Evolutionary conservation across 257 asterid species (phyloP), one percentile per base, ranked within the genome.

Genomic region (Nicotiana undulata): DNA sequence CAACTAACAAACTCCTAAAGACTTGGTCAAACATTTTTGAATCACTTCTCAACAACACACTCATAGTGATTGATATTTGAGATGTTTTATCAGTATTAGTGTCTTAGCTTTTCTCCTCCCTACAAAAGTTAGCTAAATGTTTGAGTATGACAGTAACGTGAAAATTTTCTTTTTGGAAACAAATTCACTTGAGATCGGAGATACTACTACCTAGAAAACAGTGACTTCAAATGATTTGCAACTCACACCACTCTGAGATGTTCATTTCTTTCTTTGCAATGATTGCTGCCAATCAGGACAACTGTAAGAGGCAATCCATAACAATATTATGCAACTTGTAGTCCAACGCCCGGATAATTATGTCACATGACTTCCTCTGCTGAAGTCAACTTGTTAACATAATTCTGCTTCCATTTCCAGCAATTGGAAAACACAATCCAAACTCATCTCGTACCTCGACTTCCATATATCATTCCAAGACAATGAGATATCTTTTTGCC

Each of bases 401-500:
- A 34, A 80, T 32, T 80, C 78, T 12, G 31, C 56, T n/a, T 53
- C 78, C 77, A 29, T 4, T 80, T 68, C 74, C 67, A 28, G 52
- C 76, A 24, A 12, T 26, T 46, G 77, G 82, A 51, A 49, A 51
- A 26, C 32, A 52, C 0, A 4, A 46, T 46, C n/a, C 32, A 4
- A 80, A 67, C 34, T 52, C 31, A 26, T 58, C 20, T 29, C 67
- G 31, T 0, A 18, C 44, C 15, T 55, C 20, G 2, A 65, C 67
- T 17, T 66, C 64, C 82, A 79, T 0, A 51, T 52, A 34, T 80
- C 58, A 53, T 66, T 66, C 67, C 68, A 80, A 18, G 24, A 80
- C 24, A 49, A 66, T 32, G 78, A 66, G 83, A 40, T 20, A 66
- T n/a, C 6, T 3, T 13, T 37, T 26, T 52, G 9, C 44, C 67